These are phyloP conservation scores for Paspalum notatum DNA, from an alignment of 176 grass and related monocot genomes.

Conservation along the genomic window DNA sequence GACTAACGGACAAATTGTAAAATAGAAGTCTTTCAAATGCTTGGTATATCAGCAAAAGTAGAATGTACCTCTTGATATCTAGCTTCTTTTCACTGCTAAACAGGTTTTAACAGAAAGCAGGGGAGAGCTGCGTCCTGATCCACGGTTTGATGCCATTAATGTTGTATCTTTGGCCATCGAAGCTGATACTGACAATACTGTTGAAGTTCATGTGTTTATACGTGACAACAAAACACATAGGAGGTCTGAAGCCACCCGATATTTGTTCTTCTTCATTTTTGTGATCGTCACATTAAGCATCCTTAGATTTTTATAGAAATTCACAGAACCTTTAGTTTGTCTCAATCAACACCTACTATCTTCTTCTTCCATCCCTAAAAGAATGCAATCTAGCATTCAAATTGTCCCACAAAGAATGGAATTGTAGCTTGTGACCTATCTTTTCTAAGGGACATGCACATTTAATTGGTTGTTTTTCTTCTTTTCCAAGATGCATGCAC, in stretches of 20 bases:
- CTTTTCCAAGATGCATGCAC: too few relatives aligned
- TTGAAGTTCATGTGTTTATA: constrained; percentile 68
- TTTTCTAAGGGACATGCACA: too few relatives aligned
- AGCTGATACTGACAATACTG: constrained; percentile 55
- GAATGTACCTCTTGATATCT: constrained; percentile 32
- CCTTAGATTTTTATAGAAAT: neutral
- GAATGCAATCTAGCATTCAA: too few relatives aligned
- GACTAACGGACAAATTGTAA: neutral
- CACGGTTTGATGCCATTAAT: constrained; percentile 85
- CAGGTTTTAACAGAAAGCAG: constrained; percentile 87
- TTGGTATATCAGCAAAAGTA: constrained; percentile 27
- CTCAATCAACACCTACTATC: neutral
- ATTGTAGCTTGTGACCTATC: too few relatives aligned
- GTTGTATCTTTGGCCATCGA: constrained; percentile 70
- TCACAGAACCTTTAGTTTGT: neutral
- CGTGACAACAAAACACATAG: constrained; percentile 45
- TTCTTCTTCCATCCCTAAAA: too few relatives aligned
- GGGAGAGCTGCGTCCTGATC: constrained; percentile 78
- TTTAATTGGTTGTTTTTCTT: too few relatives aligned
- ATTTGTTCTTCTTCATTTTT: constrained; percentile 15
- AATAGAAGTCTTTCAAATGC: neutral
- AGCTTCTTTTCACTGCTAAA: constrained; percentile 44
- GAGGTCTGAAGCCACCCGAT: constrained; percentile 48
- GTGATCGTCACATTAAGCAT: neutral
- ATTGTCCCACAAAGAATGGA: too few relatives aligned